Base-by-base conservation (phyloP, 1,284 basidiomycete species). In the Lentinula novae-zelandiae region DNA sequence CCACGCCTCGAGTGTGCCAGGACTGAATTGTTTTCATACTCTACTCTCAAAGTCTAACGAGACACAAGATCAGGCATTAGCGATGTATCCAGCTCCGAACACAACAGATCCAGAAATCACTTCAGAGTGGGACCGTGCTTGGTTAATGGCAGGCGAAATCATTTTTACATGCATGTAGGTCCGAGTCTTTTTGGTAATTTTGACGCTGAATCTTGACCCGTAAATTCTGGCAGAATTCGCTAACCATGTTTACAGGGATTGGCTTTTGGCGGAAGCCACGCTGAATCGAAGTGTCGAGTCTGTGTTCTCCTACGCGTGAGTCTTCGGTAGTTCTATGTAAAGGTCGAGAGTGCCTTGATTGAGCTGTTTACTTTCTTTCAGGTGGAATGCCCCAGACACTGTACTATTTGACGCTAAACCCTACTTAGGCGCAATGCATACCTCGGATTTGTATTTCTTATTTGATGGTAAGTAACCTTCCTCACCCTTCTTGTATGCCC, bases 151-250 rank as follows among this genome's bases (percentile, higher is more conserved):
- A 46, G 76, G 76, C 22, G 76, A 80, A 9, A 73, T 75, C 0
- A 68, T 79, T 12, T 79, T 79, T 60, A 73, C 75, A 15, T 81
- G 79, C 76, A 78, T 81, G 79, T 79, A 52, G 33, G 49, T 4
- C 20, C 12, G 10, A 10, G 17, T 8, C 1, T 52, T 20, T n/a
- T n/a, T 27, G 27, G 27, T 27, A 0, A 27, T 39, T 22, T 7
- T 12, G 7, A 2, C 39, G 36, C 34, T 15, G 5, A 10, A n/a
- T 33, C 15, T 13, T 12, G n/a, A 20, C 17, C 20, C 34, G 8
- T n/a, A 2, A 5, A 46, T 7, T 9, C 5, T 20, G 20, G n/a
- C n/a, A n/a, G n/a, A 20, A 22, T 5, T 38, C 36, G 36, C 36
- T 38, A 27, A 20, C 9, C 44, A 17, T 6, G 5, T 7, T 40